Evolutionary conservation across 2,329 filamentous ascomycete genomes (phyloP), one percentile per base, ranked within the genome.

Genomic region (Aureobasidium sp.): DNA sequence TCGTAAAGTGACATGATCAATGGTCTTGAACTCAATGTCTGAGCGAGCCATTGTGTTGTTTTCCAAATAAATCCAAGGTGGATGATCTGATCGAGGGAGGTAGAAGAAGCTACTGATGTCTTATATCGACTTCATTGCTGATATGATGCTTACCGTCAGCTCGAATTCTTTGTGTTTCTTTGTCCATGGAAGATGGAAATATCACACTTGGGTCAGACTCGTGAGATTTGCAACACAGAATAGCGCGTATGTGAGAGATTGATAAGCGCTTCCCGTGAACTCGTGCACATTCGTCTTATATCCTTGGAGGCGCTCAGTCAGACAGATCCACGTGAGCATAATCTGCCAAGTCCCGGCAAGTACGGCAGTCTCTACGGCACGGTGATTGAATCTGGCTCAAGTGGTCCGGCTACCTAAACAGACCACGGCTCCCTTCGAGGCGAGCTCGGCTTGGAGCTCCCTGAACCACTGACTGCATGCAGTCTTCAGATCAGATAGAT

Each of bases 1-100:
- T 5, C 62, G 62, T 7, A 64, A 37, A 17, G 36, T 62, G 44
- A 64, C 62, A 52, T 62, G 12, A 23, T 64, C 62, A 26, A 59
- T 32, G 32, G 59, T 64, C n/a, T 42, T 42, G 36, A 62, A 62
- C 23, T 41, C 39, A 15, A 64, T 62, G 29, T 64, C 62, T 46
- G 56, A 26, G 15, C 52, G 52, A 13, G 7, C 13, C 36, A 42
- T 41, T 5, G 1, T 55, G 23, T 17, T 27, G 36, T 5, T 9
- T 52, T 53, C 36, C 26, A 17, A 5, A 15, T 10, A 6, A 5
- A n/a, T 44, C 4, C 7, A 26, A 13, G 3, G 5, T 23, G 10
- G 9, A 10, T 29, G 17, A 6, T 29, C 2, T 48, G 7, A 32
- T 2, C 5, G 27, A 13, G 29, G 29, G 17, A 27, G 27, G 2